These are phyloP conservation scores for Gracilaria gracilis DNA, from an alignment of 23 red algal species.

Conservation along the genomic window DNA sequence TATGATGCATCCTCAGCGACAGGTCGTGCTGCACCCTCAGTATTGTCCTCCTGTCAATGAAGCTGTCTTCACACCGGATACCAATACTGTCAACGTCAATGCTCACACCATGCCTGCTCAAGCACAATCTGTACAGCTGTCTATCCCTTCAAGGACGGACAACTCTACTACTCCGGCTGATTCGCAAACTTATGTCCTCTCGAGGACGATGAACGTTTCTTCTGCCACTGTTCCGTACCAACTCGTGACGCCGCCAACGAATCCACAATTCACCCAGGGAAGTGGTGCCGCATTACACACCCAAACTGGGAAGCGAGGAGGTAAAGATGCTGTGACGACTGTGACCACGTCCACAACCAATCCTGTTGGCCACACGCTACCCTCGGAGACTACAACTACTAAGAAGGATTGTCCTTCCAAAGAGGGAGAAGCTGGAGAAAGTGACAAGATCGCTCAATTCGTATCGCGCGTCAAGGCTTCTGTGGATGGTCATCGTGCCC, in stretches of 20 bases:
- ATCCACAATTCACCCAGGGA: neutral
- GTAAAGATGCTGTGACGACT: neutral
- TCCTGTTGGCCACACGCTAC: neutral
- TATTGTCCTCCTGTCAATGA: neutral
- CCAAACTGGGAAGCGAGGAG: neutral
- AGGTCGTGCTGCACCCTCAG: neutral
- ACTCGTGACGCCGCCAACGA: neutral
- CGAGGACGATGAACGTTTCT: neutral
- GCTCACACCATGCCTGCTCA: neutral
- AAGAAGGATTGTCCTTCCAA: neutral
- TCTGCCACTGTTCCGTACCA: constrained; percentile 12
- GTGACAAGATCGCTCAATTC: constrained; percentile 18
- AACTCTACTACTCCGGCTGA: neutral
- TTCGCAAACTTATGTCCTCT: neutral
- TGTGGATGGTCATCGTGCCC: neutral
- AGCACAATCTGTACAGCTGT: neutral
- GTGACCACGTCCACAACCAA: neutral
- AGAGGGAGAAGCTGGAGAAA: neutral
- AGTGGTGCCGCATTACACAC: neutral
- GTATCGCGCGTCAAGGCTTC: constrained; percentile 36
- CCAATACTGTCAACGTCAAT: neutral
- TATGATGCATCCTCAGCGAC: neutral
- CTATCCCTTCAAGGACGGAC: neutral
- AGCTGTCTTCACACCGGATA: neutral
- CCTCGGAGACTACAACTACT: neutral